Percentiles rank a stretch among this genome's conserved stretches.
These are phyloP conservation scores for Sherardia arvensis DNA, from an alignment of 257 asterid genomes.

Conservation along the genomic window DNA sequence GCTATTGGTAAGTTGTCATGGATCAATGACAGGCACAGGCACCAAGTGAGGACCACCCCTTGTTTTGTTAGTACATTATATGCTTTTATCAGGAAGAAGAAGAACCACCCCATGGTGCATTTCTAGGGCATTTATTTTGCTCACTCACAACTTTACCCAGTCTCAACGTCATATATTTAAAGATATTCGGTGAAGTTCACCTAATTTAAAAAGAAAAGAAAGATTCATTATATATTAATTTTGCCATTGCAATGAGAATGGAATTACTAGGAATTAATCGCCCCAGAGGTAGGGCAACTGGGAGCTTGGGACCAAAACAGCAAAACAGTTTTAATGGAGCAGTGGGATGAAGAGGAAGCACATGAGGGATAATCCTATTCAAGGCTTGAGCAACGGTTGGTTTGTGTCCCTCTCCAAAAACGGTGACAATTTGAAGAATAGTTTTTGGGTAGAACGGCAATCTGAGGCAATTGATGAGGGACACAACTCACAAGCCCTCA, in stretches of 20 bases:
- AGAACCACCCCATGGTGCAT: slow-evolving; percentile 12
- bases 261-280: not conserved
- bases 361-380: not conserved
- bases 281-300: not conserved
- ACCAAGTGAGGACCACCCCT: slow-evolving; percentile 8
- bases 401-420: slow-evolving; percentile 6
- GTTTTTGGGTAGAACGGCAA: not conserved
- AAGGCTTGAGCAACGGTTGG: slow-evolving; percentile 2
- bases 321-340: slow-evolving; percentile 1
- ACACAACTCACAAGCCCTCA: not conserved
- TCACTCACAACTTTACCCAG: not conserved
- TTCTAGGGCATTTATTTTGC: slow-evolving; percentile 9
- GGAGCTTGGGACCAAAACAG: slow-evolving; percentile 6
- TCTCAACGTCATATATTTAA: too few species aligned
- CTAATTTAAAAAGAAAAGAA: too few species aligned
- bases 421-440: not conserved
- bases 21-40: not conserved
- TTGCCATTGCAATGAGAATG: too few species aligned
- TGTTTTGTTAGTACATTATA: not conserved
- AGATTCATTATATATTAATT: too few species aligned
- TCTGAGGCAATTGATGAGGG: not conserved
- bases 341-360: not conserved
- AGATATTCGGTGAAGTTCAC: too few species aligned
- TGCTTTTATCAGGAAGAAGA: slow-evolving; percentile 6
- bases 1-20: slow-evolving; percentile 11